Base-by-base conservation (phyloP, 75 land plant genomes). In the Isoetes taiwanensis region DNA sequence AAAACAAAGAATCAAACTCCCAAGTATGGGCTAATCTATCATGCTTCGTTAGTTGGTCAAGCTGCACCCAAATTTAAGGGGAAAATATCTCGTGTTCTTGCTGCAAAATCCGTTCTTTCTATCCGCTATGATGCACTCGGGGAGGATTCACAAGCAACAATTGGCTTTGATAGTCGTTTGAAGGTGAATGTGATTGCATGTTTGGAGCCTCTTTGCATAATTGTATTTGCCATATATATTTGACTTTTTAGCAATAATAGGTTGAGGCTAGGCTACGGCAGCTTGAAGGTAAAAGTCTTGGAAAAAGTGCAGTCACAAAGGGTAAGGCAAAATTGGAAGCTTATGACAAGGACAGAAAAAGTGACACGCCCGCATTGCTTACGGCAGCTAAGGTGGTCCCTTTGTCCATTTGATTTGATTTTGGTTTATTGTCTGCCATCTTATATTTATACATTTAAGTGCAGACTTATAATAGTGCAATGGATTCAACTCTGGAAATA, bases 1-100 rank as follows among this genome's bases (percentile, higher is more conserved):
- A 93, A 93, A 69, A 84, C 98, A 41, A 93, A 93, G 61, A 88
- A 93, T 43, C 69, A 84, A 9, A 93, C 98, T 29, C 98, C 98
- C 32, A 87, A 93, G 63, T 93, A 93, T 74, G 98, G 98, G 24
- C 80, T 93, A n/a, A 83, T 93, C 28, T 93, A 72, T 62, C 96
- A 93, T 75, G 98, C 98, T 32, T 83, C 98, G 0, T 53, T 93
- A 42, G 73, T 93, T 56, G 98, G 98, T 46, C 98, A 87, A 76
- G 98, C 98, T 10, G 82, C 95, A 17, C 85, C 98, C 14, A 93
- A 87, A 57, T 63, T 76, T 35, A 87, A 93, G 68, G 98, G 95
- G 2, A 93, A 87, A 42, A 93, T 93, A 26, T 80, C 98, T 39
- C 63, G 98, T 17, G 82, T 94, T 16, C 79, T 93, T 29, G 98